A percentile compares a stretch with the other conserved stretches of the same genome.
Evolutionary conservation across 164 flowering plant genomes (phyloP).

Genomic region (Litsea cubeba): DNA sequence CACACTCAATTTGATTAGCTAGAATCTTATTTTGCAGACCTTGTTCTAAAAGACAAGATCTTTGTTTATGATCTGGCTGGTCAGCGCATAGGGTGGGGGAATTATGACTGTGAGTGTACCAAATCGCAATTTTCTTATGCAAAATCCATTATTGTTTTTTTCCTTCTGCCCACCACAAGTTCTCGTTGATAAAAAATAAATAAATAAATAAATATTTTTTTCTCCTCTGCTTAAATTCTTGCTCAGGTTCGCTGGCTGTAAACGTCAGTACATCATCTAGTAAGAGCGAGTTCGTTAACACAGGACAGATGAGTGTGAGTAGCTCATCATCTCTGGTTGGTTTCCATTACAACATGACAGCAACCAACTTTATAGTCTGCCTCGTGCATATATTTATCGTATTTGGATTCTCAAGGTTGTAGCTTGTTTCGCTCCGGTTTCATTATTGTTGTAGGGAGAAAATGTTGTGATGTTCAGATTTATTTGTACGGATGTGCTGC

Average conservation of each 20-base stretch:
- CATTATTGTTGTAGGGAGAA: constrained; percentile 11
- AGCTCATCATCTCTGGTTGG: constrained; percentile 24
- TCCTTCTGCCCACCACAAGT: not conserved
- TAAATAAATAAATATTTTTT: too few relatives aligned
- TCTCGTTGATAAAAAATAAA: not conserved
- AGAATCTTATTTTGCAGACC: constrained; percentile 49
- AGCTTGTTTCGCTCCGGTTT: constrained; percentile 3
- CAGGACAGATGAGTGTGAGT: constrained; percentile 42
- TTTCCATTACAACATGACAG: not conserved
- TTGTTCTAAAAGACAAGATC: constrained; percentile 86
- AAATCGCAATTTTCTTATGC: not conserved
- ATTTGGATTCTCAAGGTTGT: not conserved
- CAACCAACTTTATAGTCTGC: not conserved
- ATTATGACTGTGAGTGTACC: constrained; percentile 66
- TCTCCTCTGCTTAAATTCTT: not conserved
- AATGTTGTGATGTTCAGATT: constrained; percentile 7
- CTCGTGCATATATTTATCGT: not conserved
- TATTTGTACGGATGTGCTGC: constrained; percentile 2
- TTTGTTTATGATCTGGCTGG: constrained; percentile 80
- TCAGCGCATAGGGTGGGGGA: constrained; percentile 87
- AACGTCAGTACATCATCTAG: constrained; percentile 49
- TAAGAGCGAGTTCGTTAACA: constrained; percentile 39
- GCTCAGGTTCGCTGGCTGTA: constrained; percentile 55
- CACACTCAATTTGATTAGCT: too few relatives aligned
- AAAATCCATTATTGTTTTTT: not conserved